Evolutionary conservation across 1,284 basidiomycete species (phyloP).

Genomic region (Erythrobasidium hasegawianum): DNA sequence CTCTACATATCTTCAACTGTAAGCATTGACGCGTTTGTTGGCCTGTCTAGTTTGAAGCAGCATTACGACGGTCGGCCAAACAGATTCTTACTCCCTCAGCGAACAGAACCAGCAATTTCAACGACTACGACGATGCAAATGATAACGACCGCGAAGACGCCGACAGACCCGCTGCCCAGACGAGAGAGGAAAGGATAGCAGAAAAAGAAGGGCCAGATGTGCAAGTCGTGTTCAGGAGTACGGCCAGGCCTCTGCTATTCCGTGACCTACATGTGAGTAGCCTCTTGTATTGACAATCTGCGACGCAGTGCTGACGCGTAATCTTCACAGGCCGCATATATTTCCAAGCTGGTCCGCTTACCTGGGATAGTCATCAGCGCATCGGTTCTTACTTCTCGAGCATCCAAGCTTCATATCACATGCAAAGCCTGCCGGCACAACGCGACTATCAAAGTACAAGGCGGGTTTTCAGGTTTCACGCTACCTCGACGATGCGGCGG

Average conservation of each 20-base stretch:
- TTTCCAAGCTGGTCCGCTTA: constrained; percentile 92
- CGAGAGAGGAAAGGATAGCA: constrained; percentile 37
- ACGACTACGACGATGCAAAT: constrained; percentile 36
- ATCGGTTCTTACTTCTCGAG: constrained; percentile 86
- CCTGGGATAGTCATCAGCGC: constrained; percentile 98
- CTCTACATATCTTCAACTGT: not conserved
- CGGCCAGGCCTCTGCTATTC: constrained; percentile 88
- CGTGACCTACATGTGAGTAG: constrained; percentile 70
- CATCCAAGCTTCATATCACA: constrained; percentile 85
- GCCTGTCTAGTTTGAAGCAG: constrained; percentile 73
- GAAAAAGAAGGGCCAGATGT: constrained; percentile 65
- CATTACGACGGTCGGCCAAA: constrained; percentile 74
- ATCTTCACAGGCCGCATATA: constrained; percentile 65
- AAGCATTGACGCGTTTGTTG: not conserved
- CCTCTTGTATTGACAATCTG: too few species aligned
- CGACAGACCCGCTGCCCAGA: constrained; percentile 44
- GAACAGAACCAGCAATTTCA: constrained; percentile 26
- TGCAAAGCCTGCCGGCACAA: constrained; percentile 84
- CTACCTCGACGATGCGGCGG: constrained; percentile 78
- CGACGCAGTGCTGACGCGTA: not conserved
- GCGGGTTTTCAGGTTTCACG: constrained; percentile 81
- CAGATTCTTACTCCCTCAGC: constrained; percentile 59
- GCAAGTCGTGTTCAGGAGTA: constrained; percentile 83
- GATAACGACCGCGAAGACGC: constrained; percentile 33
- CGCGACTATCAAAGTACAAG: constrained; percentile 74